phyloP scores from a whole-genome alignment of 2,329 filamentous ascomycete genomes.

The Biscogniauxia sp. region DNA sequence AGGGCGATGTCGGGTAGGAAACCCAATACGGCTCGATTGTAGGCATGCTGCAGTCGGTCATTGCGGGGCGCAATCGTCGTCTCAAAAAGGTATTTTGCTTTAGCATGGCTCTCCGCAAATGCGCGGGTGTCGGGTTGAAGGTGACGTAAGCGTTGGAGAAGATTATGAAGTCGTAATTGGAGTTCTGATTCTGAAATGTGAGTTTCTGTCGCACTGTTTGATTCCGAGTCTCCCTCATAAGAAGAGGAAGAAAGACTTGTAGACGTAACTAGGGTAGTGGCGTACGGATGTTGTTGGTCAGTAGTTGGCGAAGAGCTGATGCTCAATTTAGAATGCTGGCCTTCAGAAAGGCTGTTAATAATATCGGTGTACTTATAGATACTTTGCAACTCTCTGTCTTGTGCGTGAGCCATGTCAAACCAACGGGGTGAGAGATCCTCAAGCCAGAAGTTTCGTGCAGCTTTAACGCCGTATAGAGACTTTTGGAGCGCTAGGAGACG shows the following conservation, averaged over 20 bases:
- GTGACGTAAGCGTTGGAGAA: neutral
- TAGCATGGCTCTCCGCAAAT: neutral
- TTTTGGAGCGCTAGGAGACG: neutral
- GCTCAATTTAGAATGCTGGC: neutral
- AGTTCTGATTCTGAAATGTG: neutral
- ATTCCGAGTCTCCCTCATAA: neutral
- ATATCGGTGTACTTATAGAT: neutral
- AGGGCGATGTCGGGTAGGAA: neutral
- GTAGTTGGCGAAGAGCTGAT: neutral
- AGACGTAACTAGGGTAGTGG: neutral
- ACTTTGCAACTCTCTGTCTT: neutral
- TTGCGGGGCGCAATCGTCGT: neutral
- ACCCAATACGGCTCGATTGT: neutral
- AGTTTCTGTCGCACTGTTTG: neutral
- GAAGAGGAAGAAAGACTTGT: neutral
- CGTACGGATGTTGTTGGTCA: neutral
- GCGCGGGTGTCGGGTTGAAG: neutral
- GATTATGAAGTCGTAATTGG: neutral
- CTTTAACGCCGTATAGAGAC: neutral
- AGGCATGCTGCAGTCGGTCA: neutral
- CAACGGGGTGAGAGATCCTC: neutral
- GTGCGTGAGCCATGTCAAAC: neutral
- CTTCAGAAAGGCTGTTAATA: neutral
- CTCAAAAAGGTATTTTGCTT: neutral
- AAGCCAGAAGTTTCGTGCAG: neutral